Base-by-base conservation (phyloP, 176 grass and related monocot species). In the Stipa capillata region DNA sequence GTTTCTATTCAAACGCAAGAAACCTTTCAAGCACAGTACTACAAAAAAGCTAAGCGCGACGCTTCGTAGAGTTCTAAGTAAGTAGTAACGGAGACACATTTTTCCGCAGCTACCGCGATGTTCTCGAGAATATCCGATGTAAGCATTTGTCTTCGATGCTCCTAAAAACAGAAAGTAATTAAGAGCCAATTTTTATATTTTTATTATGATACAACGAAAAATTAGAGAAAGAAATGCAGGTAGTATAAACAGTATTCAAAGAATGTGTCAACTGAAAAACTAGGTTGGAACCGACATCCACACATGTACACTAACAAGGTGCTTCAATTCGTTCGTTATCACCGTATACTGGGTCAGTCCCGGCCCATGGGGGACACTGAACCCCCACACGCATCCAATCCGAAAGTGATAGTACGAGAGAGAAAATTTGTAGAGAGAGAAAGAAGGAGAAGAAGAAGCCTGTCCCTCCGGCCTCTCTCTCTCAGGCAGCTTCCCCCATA, bases 361-460 rank as follows among this genome's bases (percentile, higher is more conserved):
- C 48, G 31, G 36, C 16, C 53, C 54, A 44, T 76, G 37, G 20
- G 73, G 73, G 37, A 5, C 25, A 14, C n/a, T 65, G 79, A 73
- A 72, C 33, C 79, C 62, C 58, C 69, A 67, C 69, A 70, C 69
- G 56, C 71, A 78, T 82, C 84, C 81, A 90, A 79, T 87, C 87
- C 73, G 73, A 56, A 64, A 82, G 77, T 44, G 73, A 82, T 48
- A n/a, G n/a, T n/a, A 41, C 15, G 84, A 31, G 69, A 12, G 75
- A 52, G 81, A 77, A 62, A 37, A 51, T 33, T 50, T 62, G 21
- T 13, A 43, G 35, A 12, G 39, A 77, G 40, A 77, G 20, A 45
- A 7, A 44, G 60, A 45, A 23, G 13, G 41, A 25, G 52, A 48
- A 70, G 4, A 45, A 63, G 77, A 59, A 36, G 39, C 32, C 40